Conservation (phyloP, 345 rosid species). For the Arabis hirsuta region DNA sequence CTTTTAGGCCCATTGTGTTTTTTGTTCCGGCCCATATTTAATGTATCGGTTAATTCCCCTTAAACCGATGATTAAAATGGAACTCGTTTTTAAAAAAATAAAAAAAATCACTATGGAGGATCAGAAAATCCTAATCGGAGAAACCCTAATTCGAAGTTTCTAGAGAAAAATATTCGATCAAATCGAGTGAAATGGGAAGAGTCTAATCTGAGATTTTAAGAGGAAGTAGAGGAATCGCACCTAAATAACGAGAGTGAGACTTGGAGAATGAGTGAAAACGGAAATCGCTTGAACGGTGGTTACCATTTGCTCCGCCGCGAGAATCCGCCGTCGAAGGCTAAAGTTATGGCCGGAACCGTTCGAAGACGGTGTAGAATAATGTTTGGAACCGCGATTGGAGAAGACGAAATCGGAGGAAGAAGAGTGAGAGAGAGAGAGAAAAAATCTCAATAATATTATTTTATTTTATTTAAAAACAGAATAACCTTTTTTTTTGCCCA, state of each 20-base stretch:
- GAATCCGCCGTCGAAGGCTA: background rate
- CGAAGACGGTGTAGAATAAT: background rate
- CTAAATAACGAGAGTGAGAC: background rate
- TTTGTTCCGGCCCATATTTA: background rate
- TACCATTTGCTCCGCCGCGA: background rate
- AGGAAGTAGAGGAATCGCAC: background rate
- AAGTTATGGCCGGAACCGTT: background rate
- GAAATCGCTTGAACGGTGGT: background rate
- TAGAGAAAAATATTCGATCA: background rate
- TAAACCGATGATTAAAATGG: background rate
- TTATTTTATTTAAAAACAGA: too few relatives aligned
- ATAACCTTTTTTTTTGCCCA: background rate
- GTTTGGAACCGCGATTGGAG: background rate
- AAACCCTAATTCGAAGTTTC: background rate
- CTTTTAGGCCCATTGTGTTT: constrained; percentile 17
- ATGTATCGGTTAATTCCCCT: background rate
- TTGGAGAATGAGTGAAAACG: background rate
- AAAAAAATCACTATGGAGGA: too few relatives aligned
- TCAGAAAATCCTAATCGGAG: background rate
- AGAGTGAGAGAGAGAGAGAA: background rate
- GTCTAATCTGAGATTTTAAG: background rate
- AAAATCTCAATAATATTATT: too few relatives aligned
- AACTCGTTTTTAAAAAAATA: background rate
- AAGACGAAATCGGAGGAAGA: constrained; percentile 8
- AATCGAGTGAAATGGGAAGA: background rate